Conservation (phyloP, 345 rosid species). For the Eucalyptus pauciflora region DNA sequence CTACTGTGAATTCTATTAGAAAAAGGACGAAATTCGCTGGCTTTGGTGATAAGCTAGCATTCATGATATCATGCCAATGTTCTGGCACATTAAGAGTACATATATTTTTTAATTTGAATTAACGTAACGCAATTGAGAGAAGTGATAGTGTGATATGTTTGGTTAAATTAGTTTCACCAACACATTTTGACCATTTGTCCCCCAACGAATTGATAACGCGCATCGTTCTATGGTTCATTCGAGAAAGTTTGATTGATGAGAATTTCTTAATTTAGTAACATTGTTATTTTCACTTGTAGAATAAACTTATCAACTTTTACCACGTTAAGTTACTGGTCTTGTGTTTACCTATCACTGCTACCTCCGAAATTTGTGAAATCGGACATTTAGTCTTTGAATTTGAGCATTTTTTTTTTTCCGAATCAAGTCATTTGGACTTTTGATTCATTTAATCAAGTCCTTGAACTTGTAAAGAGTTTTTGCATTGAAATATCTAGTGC, state of each 20-base stretch:
- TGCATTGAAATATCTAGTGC: not conserved
- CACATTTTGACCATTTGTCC: not conserved
- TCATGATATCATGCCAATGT: not conserved
- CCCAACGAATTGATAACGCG: rapidly evolving
- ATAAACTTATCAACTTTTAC: no score
- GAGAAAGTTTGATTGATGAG: not conserved
- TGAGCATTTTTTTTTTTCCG: not conserved
- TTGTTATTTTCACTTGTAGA: not conserved
- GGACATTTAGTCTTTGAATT: not conserved
- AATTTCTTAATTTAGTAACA: not conserved
- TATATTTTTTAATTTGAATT: not conserved
- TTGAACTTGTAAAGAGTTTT: not conserved
- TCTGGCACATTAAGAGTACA: not conserved
- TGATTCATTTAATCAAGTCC: rapidly evolving
- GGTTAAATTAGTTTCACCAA: not conserved
- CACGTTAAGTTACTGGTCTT: not conserved
- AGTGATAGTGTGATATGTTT: not conserved
- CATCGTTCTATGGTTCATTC: not conserved
- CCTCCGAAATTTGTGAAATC: not conserved
- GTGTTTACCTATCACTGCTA: not conserved
- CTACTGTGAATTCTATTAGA: not conserved
- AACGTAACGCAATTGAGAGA: not conserved
- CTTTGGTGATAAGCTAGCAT: not conserved
- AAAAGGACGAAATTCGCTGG: not conserved
- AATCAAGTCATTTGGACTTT: not conserved